Conservation (phyloP, 106 monocot genomes). For the Dendrobium chrysotoxum region DNA sequence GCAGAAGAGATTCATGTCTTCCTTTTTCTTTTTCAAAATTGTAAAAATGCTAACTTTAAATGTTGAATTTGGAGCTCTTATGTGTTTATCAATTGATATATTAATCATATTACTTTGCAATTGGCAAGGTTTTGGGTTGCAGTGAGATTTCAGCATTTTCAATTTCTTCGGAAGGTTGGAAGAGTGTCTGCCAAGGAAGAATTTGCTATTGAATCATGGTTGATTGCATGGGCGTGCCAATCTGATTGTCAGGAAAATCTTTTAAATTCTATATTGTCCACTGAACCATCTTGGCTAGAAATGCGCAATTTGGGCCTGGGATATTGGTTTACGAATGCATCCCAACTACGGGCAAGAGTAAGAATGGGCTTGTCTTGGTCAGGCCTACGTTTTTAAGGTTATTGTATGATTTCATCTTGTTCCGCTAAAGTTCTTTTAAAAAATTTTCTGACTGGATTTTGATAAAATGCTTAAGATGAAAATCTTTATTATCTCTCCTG, state of each 20-base stretch:
- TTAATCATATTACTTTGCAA: slow-evolving; percentile 27
- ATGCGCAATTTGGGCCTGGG: slow-evolving; percentile 85
- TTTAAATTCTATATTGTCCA: slow-evolving; percentile 61
- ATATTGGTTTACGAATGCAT: slow-evolving; percentile 67
- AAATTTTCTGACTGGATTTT: neutral
- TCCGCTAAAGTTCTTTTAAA: neutral
- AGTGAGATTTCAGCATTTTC: slow-evolving; percentile 55
- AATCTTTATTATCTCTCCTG: neutral
- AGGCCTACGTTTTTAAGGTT: neutral
- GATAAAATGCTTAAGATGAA: neutral
- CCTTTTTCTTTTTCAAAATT: slow-evolving; percentile 10
- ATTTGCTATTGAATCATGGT: slow-evolving; percentile 33
- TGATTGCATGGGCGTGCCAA: slow-evolving; percentile 80
- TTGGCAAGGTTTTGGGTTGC: slow-evolving; percentile 89
- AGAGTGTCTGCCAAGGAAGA: slow-evolving; percentile 32
- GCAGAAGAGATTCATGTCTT: slow-evolving; percentile 14
- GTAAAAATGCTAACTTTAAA: neutral
- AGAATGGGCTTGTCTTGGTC: slow-evolving; percentile 1
- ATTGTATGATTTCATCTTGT: neutral
- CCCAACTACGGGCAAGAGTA: slow-evolving; percentile 70
- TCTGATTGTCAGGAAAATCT: slow-evolving; percentile 92
- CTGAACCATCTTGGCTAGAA: slow-evolving; percentile 84
- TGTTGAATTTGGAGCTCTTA: slow-evolving; percentile 10
- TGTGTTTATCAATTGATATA: slow-evolving; percentile 11
- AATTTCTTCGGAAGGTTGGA: slow-evolving; percentile 42